Percentiles rank a stretch among this genome's conserved stretches.
Evolutionary conservation across 768 basidiomycete species (phyloP).

Genomic region (Lactarius sanguifluus): DNA sequence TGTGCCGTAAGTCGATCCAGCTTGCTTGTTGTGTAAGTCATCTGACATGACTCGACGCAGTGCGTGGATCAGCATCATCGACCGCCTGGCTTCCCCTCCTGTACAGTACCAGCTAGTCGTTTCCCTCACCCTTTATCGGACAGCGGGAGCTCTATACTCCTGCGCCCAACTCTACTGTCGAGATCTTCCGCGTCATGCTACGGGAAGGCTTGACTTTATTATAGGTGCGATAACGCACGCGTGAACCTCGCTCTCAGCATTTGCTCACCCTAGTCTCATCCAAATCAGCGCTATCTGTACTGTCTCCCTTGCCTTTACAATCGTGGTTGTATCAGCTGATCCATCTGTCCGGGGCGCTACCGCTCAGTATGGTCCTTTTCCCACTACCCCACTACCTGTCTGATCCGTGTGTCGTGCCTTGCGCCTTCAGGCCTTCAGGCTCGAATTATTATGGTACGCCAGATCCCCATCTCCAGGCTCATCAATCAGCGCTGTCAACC

Average conservation of each 20-base stretch:
- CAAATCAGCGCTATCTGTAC: conserved; percentile 39
- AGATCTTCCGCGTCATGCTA: conserved; percentile 20
- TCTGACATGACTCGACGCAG: conserved; percentile 20
- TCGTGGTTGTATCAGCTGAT: conserved; percentile 39
- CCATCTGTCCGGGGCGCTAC: conserved; percentile 38
- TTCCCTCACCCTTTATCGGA: conserved; percentile 37
- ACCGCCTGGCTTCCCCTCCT: conserved; percentile 45
- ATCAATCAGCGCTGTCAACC: no score
- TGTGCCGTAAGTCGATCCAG: conserved; percentile 29
- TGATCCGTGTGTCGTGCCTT: background rate
- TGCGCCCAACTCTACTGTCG: background rate
- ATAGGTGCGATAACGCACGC: conserved; percentile 9
- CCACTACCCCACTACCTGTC: background rate
- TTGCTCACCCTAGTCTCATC: background rate
- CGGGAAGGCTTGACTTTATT: conserved; percentile 21
- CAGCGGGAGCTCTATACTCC: conserved; percentile 20
- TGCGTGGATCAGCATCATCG: conserved; percentile 34
- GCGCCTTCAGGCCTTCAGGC: conserved; percentile 3
- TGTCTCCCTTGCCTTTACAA: conserved; percentile 41
- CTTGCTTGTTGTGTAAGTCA: background rate
- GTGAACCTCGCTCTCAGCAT: background rate
- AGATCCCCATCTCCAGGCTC: no score
- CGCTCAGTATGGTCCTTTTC: conserved; percentile 34
- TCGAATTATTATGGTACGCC: conserved; percentile 17
- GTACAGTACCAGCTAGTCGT: conserved; percentile 43